A percentile compares a stretch with the other conserved stretches of the same genome.
phyloP scores from a whole-genome alignment of 192 early-diverging fungal genomes.

The Dissophora ornata region DNA sequence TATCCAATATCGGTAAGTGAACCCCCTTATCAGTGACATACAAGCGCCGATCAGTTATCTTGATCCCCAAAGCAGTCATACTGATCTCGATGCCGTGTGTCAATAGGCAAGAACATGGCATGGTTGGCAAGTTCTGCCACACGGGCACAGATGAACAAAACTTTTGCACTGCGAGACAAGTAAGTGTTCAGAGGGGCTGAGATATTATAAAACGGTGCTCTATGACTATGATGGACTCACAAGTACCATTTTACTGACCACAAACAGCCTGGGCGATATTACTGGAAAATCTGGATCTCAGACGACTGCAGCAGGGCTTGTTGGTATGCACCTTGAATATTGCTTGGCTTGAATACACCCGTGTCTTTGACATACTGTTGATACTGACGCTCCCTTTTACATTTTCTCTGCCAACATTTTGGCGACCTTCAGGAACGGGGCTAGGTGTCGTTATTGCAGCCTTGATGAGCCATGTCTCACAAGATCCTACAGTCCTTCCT shows the following conservation, averaged over 20 bases:
- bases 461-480: conserved; percentile 55
- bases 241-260: neutral
- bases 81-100: neutral
- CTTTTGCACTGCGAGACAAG: conserved; percentile 79
- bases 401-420: neutral
- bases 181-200: conserved; percentile 45
- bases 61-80: neutral
- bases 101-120: conserved; percentile 77
- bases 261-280: conserved; percentile 76
- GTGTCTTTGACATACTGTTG: neutral
- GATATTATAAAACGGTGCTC: no score
- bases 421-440: conserved; percentile 43
- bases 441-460: conserved; percentile 58
- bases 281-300: conserved; percentile 89
- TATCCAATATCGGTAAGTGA: conserved; percentile 84
- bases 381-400: neutral
- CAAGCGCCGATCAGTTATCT: no score
- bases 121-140: conserved; percentile 87
- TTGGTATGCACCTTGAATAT: conserved; percentile 66
- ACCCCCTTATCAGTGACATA: neutral
- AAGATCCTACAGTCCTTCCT: conserved; percentile 43
- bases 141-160: conserved; percentile 83
- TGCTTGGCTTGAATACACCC: neutral
- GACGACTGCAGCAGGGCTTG: conserved; percentile 81
- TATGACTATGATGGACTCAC: no score